A percentile compares a stretch with the other conserved stretches of the same genome.
Evolutionary conservation across 2,329 filamentous ascomycete species (phyloP).

Genomic region (Calonectria pseudoreteaudii): DNA sequence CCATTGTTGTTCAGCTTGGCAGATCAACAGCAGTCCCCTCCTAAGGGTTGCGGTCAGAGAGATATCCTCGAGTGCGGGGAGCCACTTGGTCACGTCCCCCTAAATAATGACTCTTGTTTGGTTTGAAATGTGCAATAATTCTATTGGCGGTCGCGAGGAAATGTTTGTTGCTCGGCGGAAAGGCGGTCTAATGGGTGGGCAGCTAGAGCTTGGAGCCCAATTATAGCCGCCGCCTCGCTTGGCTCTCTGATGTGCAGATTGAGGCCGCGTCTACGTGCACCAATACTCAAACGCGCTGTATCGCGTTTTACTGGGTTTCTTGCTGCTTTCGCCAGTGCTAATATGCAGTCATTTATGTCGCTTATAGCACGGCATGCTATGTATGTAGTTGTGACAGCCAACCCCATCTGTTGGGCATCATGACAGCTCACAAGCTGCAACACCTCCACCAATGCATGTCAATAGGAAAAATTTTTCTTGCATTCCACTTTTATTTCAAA

Average conservation of each 20-base stretch:
- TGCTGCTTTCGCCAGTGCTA: background rate
- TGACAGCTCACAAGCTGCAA: background rate
- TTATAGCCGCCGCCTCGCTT: background rate
- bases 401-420: background rate
- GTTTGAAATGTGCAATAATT: background rate
- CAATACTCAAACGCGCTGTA: background rate
- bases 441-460: background rate
- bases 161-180: background rate
- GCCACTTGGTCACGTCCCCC: background rate
- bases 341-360: background rate
- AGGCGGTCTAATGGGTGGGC: slow-evolving; percentile 9
- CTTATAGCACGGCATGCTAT: background rate
- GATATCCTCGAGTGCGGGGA: background rate
- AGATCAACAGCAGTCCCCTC: background rate
- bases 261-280: background rate
- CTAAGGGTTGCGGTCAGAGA: background rate
- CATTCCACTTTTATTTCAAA: background rate
- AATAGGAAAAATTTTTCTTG: background rate
- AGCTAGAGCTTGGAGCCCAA: slow-evolving; percentile 1
- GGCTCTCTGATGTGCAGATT: background rate
- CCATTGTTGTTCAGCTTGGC: background rate
- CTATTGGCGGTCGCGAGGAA: background rate
- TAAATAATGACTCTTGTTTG: background rate
- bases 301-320: background rate
- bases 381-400: background rate